A percentile compares a stretch with the other conserved stretches of the same genome.
Conservation (phyloP, 228 moss, liverwort and hornwort species). For the Sphagnum fallax region DNA sequence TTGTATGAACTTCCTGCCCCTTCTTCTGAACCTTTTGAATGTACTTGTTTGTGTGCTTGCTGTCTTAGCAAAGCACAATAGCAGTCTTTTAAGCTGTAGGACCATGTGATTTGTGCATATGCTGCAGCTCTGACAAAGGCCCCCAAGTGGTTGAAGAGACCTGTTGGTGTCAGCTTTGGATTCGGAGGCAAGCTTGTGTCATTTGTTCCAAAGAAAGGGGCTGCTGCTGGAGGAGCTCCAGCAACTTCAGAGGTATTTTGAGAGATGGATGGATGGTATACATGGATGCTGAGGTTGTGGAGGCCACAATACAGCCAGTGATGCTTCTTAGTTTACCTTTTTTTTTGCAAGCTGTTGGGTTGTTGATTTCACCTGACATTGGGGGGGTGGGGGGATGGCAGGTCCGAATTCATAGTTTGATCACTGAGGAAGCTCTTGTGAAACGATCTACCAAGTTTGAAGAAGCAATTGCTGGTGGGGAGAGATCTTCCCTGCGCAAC, state of each 20-base stretch:
- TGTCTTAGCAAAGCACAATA: too few relatives aligned
- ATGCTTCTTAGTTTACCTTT: too few relatives aligned
- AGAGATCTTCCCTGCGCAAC: constrained; percentile 59
- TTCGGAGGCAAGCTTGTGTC: constrained; percentile 93
- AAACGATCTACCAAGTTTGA: constrained; percentile 84
- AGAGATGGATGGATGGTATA: too few relatives aligned
- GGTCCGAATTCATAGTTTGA: constrained; percentile 69
- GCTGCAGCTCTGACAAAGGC: constrained; percentile 68
- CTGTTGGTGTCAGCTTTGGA: constrained; percentile 88
- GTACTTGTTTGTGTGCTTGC: too few relatives aligned
- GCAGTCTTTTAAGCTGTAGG: too few relatives aligned
- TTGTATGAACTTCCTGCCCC: too few relatives aligned
- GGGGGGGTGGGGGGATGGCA: constrained; percentile 9
- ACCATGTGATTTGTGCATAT: too few relatives aligned
- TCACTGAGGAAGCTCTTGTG: constrained; percentile 88
- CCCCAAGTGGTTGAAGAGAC: constrained; percentile 95
- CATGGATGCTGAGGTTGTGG: too few relatives aligned
- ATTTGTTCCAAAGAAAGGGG: constrained; percentile 52
- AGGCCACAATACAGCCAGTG: too few relatives aligned
- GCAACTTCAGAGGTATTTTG: constrained; percentile 53
- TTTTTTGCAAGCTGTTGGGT: too few relatives aligned
- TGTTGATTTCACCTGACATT: too few relatives aligned
- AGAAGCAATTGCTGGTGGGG: constrained; percentile 79
- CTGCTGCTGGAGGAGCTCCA: constrained; percentile 14
- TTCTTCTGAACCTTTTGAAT: too few relatives aligned